A percentile compares a stretch with the other conserved stretches of the same genome.
phyloP scores from a whole-genome alignment of 75 land plant species.

The Selaginella moellendorffii region DNA sequence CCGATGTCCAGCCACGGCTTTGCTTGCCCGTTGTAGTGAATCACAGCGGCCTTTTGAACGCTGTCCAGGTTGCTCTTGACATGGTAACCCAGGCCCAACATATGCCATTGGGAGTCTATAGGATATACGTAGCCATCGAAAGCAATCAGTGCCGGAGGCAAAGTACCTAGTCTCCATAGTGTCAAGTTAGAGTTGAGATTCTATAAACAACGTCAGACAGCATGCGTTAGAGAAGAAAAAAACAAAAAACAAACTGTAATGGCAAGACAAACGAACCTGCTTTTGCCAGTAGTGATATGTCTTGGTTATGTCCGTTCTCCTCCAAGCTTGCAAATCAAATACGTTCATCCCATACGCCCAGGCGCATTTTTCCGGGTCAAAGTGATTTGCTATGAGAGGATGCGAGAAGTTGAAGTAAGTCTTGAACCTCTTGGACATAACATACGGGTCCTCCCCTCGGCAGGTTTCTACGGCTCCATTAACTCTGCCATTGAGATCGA shows the following conservation, averaged over 20 bases:
- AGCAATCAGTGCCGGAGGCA: slow-evolving; percentile 90
- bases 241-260: background rate
- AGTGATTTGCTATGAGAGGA: slow-evolving; percentile 50
- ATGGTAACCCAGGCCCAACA: slow-evolving; percentile 91
- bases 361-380: slow-evolving; percentile 86
- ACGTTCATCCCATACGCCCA: slow-evolving; percentile 99
- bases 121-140: slow-evolving; percentile 78
- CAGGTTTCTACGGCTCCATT: slow-evolving; percentile 98
- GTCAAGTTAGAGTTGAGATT: slow-evolving; percentile 70
- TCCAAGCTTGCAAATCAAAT: slow-evolving; percentile 81
- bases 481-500: slow-evolving; percentile 71
- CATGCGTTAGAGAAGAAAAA: background rate
- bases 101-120: slow-evolving; percentile 80
- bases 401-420: slow-evolving; percentile 90
- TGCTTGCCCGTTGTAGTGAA: slow-evolving; percentile 95
- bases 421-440: slow-evolving; percentile 74
- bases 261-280: slow-evolving; percentile 52
- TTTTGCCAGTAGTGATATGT: slow-evolving; percentile 85
- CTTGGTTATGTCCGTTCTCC: slow-evolving; percentile 63
- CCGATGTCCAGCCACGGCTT: slow-evolving; percentile 92
- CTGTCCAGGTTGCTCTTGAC: slow-evolving; percentile 38
- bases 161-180: slow-evolving; percentile 83
- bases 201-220: slow-evolving; percentile 26
- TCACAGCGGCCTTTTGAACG: slow-evolving; percentile 56
- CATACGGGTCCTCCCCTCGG: slow-evolving; percentile 78